Evolutionary conservation across 2,329 filamentous ascomycete species (phyloP).

Genomic region (Paecilomyces sp.): DNA sequence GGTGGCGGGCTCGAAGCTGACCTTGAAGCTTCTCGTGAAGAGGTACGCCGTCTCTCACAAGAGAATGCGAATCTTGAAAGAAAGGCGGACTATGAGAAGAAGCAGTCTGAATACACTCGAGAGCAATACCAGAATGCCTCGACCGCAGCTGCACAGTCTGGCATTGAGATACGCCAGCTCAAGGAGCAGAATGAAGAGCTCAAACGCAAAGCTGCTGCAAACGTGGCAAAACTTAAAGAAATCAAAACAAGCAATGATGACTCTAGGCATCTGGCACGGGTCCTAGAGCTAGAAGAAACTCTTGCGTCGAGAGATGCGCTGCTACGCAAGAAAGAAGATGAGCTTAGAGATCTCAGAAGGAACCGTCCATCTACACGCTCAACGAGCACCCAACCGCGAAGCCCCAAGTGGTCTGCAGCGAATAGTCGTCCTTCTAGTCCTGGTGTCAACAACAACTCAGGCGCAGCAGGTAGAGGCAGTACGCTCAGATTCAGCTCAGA

Average conservation of each 20-base stretch:
- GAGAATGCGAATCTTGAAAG: constrained; percentile 28
- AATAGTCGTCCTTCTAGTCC: constrained; percentile 35
- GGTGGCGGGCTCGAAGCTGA: constrained; percentile 34
- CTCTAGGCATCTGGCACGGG: constrained; percentile 26
- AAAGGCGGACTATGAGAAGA: constrained; percentile 33
- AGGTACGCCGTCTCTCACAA: constrained; percentile 29
- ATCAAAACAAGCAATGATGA: constrained; percentile 28
- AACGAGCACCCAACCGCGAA: constrained; percentile 36
- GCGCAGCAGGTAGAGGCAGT: constrained; percentile 25
- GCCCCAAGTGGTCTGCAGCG: constrained; percentile 28
- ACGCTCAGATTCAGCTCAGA: constrained; percentile 32
- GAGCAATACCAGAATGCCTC: constrained; percentile 42
- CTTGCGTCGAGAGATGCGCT: constrained; percentile 31
- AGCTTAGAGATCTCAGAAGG: constrained; percentile 37
- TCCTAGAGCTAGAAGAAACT: constrained; percentile 31
- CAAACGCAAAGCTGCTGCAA: constrained; percentile 27
- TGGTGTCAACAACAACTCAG: constrained; percentile 22
- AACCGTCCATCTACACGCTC: constrained; percentile 36
- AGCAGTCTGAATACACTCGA: constrained; percentile 39
- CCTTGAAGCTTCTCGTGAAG: constrained; percentile 33
- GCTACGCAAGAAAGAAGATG: constrained; percentile 37
- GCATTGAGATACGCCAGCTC: constrained; percentile 29
- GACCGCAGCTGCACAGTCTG: constrained; percentile 34
- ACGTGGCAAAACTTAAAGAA: constrained; percentile 30
- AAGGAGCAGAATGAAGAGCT: constrained; percentile 30